Evolutionary conservation across 75 land plant species (phyloP).

Genomic region (Pseudotsuga menziesii): DNA sequence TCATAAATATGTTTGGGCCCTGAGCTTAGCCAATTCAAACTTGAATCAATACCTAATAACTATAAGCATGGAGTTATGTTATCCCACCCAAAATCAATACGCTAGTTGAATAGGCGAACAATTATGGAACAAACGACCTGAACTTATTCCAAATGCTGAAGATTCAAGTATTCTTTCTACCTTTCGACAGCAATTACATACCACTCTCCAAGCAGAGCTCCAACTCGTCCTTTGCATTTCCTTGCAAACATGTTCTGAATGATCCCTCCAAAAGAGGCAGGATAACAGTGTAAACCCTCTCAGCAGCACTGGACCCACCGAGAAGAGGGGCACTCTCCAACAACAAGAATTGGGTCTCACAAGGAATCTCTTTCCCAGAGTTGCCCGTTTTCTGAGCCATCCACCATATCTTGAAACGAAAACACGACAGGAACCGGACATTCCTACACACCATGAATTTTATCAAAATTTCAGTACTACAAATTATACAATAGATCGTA

Average conservation of each 20-base stretch:
- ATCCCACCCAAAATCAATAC: no score
- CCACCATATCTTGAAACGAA: conserved; percentile 91
- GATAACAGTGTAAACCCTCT: conserved; percentile 60
- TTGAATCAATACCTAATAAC: no score
- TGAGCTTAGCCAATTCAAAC: no score
- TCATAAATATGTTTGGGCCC: no score
- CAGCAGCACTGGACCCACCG: not conserved
- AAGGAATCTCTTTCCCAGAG: conserved; percentile 59
- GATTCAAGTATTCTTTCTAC: no score
- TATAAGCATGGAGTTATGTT: no score
- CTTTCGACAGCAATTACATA: not conserved
- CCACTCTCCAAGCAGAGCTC: conserved; percentile 88
- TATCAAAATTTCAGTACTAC: not conserved
- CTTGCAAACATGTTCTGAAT: conserved; percentile 69
- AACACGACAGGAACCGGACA: conserved; percentile 69
- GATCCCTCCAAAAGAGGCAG: conserved; percentile 73
- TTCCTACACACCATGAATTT: conserved; percentile 21
- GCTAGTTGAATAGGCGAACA: no score
- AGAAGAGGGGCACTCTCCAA: conserved; percentile 37
- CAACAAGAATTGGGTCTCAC: conserved; percentile 81
- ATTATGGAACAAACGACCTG: no score
- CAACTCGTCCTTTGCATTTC: conserved; percentile 51
- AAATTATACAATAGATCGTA: not conserved
- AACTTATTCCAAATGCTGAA: no score
- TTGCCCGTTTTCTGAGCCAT: conserved; percentile 87